These are phyloP conservation scores for Colletotrichum zoysiae DNA, from an alignment of 2,329 filamentous ascomycete species.

Conservation along the genomic window DNA sequence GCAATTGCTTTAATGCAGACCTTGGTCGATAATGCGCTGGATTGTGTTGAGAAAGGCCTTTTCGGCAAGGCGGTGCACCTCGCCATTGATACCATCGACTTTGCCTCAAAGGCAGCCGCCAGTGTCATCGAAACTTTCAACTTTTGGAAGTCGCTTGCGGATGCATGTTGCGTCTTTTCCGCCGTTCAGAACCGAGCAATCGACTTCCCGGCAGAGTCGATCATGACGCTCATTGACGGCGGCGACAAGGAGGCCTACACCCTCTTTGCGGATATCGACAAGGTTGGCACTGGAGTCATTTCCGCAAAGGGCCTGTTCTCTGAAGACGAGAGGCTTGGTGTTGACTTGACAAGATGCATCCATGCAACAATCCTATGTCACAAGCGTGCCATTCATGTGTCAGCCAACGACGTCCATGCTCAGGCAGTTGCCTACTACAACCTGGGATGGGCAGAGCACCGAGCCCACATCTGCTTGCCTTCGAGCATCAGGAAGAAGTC, in stretches of 20 bases:
- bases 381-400: slow-evolving; percentile 84
- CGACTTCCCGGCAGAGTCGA: slow-evolving; percentile 70
- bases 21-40: slow-evolving; percentile 83
- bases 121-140: slow-evolving; percentile 83
- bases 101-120: slow-evolving; percentile 72
- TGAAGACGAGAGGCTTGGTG: slow-evolving; percentile 61
- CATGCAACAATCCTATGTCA: slow-evolving; percentile 84
- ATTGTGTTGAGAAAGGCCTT: slow-evolving; percentile 82
- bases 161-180: slow-evolving; percentile 88
- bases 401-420: slow-evolving; percentile 81
- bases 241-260: slow-evolving; percentile 69
- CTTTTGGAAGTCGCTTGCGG: slow-evolving; percentile 92
- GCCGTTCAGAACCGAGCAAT: slow-evolving; percentile 76
- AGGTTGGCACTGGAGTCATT: slow-evolving; percentile 61
- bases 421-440: slow-evolving; percentile 98
- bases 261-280: slow-evolving; percentile 77
- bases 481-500: slow-evolving; percentile 66
- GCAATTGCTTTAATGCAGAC: slow-evolving; percentile 90
- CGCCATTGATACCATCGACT: slow-evolving; percentile 75
- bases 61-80: slow-evolving; percentile 86
- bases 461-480: slow-evolving; percentile 78
- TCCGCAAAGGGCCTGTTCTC: slow-evolving; percentile 59
- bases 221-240: slow-evolving; percentile 70
- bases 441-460: slow-evolving; percentile 91
- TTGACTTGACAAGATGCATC: slow-evolving; percentile 70